A percentile compares a stretch with the other conserved stretches of the same genome.
Conservation (phyloP, 2,329 filamentous ascomycete species). For the Trichoderma pleuroti region DNA sequence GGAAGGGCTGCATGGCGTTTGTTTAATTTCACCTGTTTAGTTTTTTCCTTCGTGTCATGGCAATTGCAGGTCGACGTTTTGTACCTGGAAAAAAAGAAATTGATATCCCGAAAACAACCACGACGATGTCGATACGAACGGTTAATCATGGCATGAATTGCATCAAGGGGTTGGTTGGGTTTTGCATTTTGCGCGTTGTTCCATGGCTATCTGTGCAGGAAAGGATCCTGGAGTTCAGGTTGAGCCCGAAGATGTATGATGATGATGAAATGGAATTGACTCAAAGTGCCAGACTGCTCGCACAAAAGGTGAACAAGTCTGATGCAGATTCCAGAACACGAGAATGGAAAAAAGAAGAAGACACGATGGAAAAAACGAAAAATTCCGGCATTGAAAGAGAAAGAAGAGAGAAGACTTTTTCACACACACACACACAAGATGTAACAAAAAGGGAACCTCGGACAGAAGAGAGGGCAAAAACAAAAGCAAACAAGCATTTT, state of each 20-base stretch:
- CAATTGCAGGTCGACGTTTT: slow-evolving; percentile 24
- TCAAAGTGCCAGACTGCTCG: slow-evolving; percentile 5
- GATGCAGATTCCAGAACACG: slow-evolving; percentile 4
- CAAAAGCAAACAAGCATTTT: slow-evolving; percentile 11
- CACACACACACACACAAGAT: background rate
- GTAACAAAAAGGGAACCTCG: background rate
- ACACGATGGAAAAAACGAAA: background rate
- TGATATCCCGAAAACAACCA: slow-evolving; percentile 26
- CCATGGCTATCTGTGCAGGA: slow-evolving; percentile 21
- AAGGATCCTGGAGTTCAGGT: slow-evolving; percentile 23
- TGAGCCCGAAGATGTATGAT: slow-evolving; percentile 15
- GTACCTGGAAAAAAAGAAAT: slow-evolving; percentile 25
- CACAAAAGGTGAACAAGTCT: background rate
- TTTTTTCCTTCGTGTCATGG: slow-evolving; percentile 24
- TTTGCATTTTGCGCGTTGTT: slow-evolving; percentile 28
- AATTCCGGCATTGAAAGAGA: background rate
- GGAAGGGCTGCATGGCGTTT: slow-evolving; percentile 4
- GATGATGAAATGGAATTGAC: slow-evolving; percentile 18
- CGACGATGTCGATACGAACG: slow-evolving; percentile 25
- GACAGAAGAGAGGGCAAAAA: background rate
- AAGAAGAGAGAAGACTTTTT: background rate
- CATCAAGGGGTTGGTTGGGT: slow-evolving; percentile 35
- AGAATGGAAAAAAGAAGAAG: background rate
- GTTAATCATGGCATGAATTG: slow-evolving; percentile 37
- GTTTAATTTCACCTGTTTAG: slow-evolving; percentile 23